Evolutionary conservation across 1,139 yeast species (phyloP), one percentile per base, ranked within the genome.

Genomic region (Suhomyces coccinellae): DNA sequence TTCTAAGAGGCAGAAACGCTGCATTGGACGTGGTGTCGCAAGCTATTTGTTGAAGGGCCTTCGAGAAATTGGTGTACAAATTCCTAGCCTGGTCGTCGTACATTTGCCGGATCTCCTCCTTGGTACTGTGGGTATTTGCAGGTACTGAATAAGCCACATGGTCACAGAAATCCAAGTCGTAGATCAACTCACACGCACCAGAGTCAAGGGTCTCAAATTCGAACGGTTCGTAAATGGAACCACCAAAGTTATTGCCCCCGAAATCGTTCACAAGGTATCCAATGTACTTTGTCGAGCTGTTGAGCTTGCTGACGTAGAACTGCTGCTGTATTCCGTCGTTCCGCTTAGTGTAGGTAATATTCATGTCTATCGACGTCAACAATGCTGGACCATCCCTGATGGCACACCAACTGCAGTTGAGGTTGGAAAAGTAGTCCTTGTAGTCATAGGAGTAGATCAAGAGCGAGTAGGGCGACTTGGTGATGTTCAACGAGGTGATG

Each of bases 81-180:
- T 63, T 59, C 14, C 58, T 53, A 0, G 97, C 93, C 52, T 82
- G 69, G 35, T 69, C 56, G 58, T 93, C 97, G 59, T 89, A 93
- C 17, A 77, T 56, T 0, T 44, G 15, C 31, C 49, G 58, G n/a
- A 73, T 53, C 3, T 57, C 62, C 2, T 52, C 57, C 22, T 59
- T 60, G 13, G 58, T 30, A 6, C 50, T 48, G 9, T 52, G 45
- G n/a, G 57, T 57, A 45, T 81, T 67, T 4, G 85, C 80, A 0
- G 98, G 99, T 0, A 88, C 97, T 1, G 96, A 78, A 64, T 90
- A 93, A 0, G 97, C 95, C 30, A 91, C 95, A 41, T 81, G 80
- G 30, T 74, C 65, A 63, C 99, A 93, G 59, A 91, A 89, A 1
- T 79, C 83, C 45, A 93, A 68, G 48, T 82, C 86, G 62, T 79